Percentiles rank a stretch among this genome's conserved stretches.
Conservation (phyloP, 805 yeast species). For the Yarrowia porcina region DNA sequence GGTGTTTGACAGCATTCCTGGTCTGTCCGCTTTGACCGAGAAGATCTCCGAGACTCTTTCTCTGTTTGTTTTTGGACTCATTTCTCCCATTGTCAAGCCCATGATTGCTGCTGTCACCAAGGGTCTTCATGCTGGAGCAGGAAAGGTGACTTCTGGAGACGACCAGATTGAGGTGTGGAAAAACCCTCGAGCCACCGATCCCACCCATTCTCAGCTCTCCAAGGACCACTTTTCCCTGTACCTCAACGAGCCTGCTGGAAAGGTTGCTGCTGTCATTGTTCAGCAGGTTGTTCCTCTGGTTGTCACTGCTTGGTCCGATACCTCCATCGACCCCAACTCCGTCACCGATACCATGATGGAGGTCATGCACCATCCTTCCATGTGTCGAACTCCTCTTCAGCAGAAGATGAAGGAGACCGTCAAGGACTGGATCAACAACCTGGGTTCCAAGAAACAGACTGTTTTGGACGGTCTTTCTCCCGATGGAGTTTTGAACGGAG, state of each 20-base stretch:
- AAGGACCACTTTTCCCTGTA: slow-evolving; percentile 33
- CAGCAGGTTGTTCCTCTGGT: slow-evolving; percentile 29
- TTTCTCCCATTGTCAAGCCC: slow-evolving; percentile 32
- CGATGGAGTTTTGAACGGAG: slow-evolving; percentile 29
- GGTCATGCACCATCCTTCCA: slow-evolving; percentile 32
- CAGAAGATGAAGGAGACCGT: slow-evolving; percentile 29
- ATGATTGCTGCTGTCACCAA: slow-evolving; percentile 28
- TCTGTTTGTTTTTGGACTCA: slow-evolving; percentile 31
- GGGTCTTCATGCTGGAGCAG: slow-evolving; percentile 29
- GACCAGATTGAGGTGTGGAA: slow-evolving; percentile 33
- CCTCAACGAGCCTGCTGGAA: slow-evolving; percentile 32
- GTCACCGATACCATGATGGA: slow-evolving; percentile 27
- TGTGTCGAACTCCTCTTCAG: slow-evolving; percentile 28
- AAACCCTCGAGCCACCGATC: slow-evolving; percentile 29
- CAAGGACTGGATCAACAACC: slow-evolving; percentile 27
- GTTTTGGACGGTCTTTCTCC: slow-evolving; percentile 27
- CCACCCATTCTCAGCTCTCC: slow-evolving; percentile 32
- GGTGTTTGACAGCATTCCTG: slow-evolving; percentile 30
- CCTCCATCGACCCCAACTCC: slow-evolving; percentile 26
- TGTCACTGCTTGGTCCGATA: slow-evolving; percentile 30
- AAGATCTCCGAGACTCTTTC: slow-evolving; percentile 31
- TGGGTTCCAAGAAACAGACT: slow-evolving; percentile 24
- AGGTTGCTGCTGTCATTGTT: slow-evolving; percentile 29
- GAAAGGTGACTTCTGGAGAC: slow-evolving; percentile 28
- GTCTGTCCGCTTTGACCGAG: slow-evolving; percentile 29